These are phyloP conservation scores for Coemansia asiatica DNA, from an alignment of 192 early-diverging fungal genomes.

Conservation along the genomic window DNA sequence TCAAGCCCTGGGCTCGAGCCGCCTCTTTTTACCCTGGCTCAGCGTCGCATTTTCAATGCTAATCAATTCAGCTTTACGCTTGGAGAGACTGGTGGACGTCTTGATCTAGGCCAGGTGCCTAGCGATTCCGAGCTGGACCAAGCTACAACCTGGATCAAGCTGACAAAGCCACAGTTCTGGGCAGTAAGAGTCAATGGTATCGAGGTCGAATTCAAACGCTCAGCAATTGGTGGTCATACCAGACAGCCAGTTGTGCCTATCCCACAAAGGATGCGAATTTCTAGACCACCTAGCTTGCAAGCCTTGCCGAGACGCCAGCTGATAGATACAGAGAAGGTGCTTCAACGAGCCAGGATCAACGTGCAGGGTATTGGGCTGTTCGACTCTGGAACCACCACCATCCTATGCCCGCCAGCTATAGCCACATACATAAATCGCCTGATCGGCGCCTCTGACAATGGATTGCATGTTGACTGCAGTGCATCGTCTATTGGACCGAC, in stretches of 20 bases:
- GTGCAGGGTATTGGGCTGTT: constrained; percentile 27
- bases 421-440: constrained; percentile 49
- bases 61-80: constrained; percentile 53
- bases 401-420: constrained; percentile 32
- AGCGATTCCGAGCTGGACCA: not conserved
- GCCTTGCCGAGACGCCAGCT: not conserved
- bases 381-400: constrained; percentile 49
- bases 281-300: not conserved
- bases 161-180: constrained; percentile 48
- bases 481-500: constrained; percentile 39
- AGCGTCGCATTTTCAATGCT: constrained; percentile 24
- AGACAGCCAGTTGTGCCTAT: not conserved
- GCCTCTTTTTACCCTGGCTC: constrained; percentile 39
- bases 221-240: not conserved
- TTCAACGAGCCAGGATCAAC: constrained; percentile 12
- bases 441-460: constrained; percentile 43
- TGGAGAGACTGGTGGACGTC: constrained; percentile 32
- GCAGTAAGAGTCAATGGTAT: constrained; percentile 32
- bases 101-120: constrained; percentile 35
- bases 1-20: constrained; percentile 42
- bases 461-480: constrained; percentile 36
- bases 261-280: not conserved
- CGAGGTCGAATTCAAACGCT: constrained; percentile 10
- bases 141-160: constrained; percentile 27
- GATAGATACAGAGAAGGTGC: not conserved